phyloP scores from a whole-genome alignment of 2,329 filamentous ascomycete species.

The Lachnellula cervina region DNA sequence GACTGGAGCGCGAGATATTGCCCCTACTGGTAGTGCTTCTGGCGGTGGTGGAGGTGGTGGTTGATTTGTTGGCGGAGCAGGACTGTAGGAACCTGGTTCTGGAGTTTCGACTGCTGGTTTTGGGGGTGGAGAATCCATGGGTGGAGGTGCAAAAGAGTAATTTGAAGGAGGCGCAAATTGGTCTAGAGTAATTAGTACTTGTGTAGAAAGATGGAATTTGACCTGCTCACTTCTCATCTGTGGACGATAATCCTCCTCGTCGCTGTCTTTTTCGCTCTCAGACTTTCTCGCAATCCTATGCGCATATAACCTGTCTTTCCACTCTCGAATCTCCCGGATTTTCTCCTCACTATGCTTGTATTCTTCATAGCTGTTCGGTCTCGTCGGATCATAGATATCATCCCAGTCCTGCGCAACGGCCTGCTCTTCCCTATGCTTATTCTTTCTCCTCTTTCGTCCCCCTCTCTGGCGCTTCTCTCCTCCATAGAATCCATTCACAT shows the following conservation, averaged over 20 bases:
- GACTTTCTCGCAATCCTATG: slow-evolving; percentile 52
- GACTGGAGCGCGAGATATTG: slow-evolving; percentile 73
- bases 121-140: slow-evolving; percentile 36
- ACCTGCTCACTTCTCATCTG: slow-evolving; percentile 41
- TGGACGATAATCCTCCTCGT: slow-evolving; percentile 40
- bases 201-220: neutral
- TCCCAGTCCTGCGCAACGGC: slow-evolving; percentile 71
- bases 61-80: slow-evolving; percentile 15
- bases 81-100: neutral
- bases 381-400: slow-evolving; percentile 79
- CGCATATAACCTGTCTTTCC: slow-evolving; percentile 76
- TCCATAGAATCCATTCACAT: slow-evolving; percentile 60
- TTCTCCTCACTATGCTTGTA: slow-evolving; percentile 82
- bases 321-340: slow-evolving; percentile 72
- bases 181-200: slow-evolving; percentile 35
- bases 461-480: slow-evolving; percentile 63
- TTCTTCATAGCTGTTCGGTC: slow-evolving; percentile 79
- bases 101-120: slow-evolving; percentile 36
- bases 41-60: slow-evolving; percentile 28
- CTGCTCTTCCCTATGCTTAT: slow-evolving; percentile 64
- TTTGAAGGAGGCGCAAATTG: slow-evolving; percentile 56
- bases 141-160: slow-evolving; percentile 54
- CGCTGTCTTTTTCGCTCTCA: slow-evolving; percentile 40
- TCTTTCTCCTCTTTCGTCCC: slow-evolving; percentile 61
- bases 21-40: slow-evolving; percentile 38